A percentile compares a stretch with the other conserved stretches of the same genome.
Evolutionary conservation across 306 rosid genomes (phyloP).

Genomic region (Acmispon strigosus): DNA sequence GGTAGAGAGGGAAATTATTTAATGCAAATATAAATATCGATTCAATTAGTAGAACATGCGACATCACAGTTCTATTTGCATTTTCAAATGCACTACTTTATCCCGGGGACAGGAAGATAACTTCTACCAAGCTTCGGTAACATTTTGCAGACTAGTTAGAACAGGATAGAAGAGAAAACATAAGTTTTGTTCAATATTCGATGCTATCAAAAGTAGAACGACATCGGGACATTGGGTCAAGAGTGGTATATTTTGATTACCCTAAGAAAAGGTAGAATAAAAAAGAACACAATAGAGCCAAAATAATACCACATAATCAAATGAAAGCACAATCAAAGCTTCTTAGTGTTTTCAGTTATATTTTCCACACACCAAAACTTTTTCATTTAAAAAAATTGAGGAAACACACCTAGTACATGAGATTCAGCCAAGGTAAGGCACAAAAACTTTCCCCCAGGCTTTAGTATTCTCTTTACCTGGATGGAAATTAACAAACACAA

Average conservation of each 20-base stretch:
- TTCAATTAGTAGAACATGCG: not conserved
- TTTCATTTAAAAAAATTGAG: not conserved
- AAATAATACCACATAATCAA: not conserved
- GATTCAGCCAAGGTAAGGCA: constrained; percentile 90
- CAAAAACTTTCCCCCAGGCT: constrained; percentile 74
- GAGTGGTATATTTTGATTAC: too few species aligned
- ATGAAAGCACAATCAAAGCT: not conserved
- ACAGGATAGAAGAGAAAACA: too few species aligned
- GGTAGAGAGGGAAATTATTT: not conserved
- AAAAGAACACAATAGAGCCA: too few species aligned
- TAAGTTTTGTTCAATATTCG: too few species aligned
- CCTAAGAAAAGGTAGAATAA: too few species aligned
- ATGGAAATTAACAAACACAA: constrained; percentile 2
- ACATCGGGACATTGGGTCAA: too few species aligned
- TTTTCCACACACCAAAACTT: not conserved
- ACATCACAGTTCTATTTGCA: not conserved
- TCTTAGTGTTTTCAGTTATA: not conserved
- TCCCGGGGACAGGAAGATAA: not conserved
- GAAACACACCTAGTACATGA: constrained; percentile 68
- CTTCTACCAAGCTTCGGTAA: not conserved
- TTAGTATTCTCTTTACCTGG: constrained; percentile 78
- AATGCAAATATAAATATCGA: not conserved
- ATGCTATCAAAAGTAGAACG: too few species aligned
- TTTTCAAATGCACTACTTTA: not conserved
- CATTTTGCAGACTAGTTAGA: too few species aligned